Base-by-base conservation (phyloP, 768 basidiomycete species). In the Tremella fuciformis region DNA sequence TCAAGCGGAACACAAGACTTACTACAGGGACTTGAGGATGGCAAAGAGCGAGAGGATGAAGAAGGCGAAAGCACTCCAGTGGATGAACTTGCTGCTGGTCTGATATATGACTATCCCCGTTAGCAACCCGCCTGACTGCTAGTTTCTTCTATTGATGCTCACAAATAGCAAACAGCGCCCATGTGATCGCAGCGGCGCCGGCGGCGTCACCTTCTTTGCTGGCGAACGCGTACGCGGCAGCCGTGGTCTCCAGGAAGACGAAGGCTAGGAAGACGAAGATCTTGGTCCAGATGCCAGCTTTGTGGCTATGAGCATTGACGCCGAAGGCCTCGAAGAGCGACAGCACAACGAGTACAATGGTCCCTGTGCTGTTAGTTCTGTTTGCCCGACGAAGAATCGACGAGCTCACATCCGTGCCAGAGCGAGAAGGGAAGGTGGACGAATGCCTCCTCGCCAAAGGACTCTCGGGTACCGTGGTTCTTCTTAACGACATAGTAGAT, bases 341-440 rank as follows among this genome's bases (percentile, higher is more conserved):
- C 16, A 78, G 56, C 47, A 78, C 67, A n/a, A 77, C 70, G 21
- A 78, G 65, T 18, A 78, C 77, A 51, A 78, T 67, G 26, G 71
- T 76, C 76, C 76, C 76, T 77, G 57, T 15, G 13, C 26, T 18
- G 53, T 51, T 52, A 57, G 47, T 47, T 21, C 4, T 46, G 29
- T 48, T 7, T 2, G 44, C 46, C 21, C 8, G 4, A 21, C 18
- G 15, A 13, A 8, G 13, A 39, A 2, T 3, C 4, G 22, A 29
- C 38, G 11, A 38, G 67, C 73, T 64, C 50, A 75, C 74, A 75
- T 26, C 91, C 93, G 70, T 96, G 91, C 79, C 88, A 96, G 49
- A 97, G 85, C 1, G 89, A 92, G 83, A 98, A 97, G 1, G 96
- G 96, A 16, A 96, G 85, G 77, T 97, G 92, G 44, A 97, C 82